Evolutionary conservation across 2,329 filamentous ascomycete genomes (phyloP), one percentile per base, ranked within the genome.

Genomic region (Colletotrichum noveboracense): DNA sequence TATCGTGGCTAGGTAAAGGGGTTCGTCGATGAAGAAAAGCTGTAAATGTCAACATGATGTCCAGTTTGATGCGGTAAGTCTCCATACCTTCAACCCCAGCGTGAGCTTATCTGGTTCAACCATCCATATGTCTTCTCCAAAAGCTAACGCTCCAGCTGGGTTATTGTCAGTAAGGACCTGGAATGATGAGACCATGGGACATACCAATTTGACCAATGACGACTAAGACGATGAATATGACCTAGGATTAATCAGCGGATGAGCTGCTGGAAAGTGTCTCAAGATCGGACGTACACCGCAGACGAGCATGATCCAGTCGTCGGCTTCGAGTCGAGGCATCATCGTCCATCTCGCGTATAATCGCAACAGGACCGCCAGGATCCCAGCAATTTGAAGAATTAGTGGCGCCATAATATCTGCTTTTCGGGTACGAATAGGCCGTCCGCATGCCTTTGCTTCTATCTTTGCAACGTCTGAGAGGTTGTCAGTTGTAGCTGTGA

Each of bases 51-150:
- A 16, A 62, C 58, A 21, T 13, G 48, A 9, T 6, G 14, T 18
- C 4, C 7, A 18, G 3, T 7, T 5, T 12, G 24, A 7, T 1
- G 10, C 18, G 18, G 12, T 28, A 28, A 8, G 16, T 30, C n/a
- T 14, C 5, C n/a, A 26, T 76, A 85, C 81, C 77, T 80, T 82
- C 60, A 86, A 78, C 6, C 80, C 81, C 5, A 71, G 61, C 1
- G 81, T 82, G 26, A 86, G 77, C 4, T 68, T 69, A 1, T 80
- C 77, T 7, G 76, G 58, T 6, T 80, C 56, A 1, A 86, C 77
- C 18, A 81, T 82, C 85, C 85, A 86, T 4, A 86, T 81, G 70
- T 86, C 85, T 21, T 83, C 80, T 6, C 85, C 85, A 56, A 85
- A 85, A 1, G 79, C 82, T 3, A 79, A 52, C 2, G 78, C 67